Evolutionary conservation across 2,329 filamentous ascomycete species (phyloP), one percentile per base, ranked within the genome.

Genomic region (Claviceps pazoutovae): DNA sequence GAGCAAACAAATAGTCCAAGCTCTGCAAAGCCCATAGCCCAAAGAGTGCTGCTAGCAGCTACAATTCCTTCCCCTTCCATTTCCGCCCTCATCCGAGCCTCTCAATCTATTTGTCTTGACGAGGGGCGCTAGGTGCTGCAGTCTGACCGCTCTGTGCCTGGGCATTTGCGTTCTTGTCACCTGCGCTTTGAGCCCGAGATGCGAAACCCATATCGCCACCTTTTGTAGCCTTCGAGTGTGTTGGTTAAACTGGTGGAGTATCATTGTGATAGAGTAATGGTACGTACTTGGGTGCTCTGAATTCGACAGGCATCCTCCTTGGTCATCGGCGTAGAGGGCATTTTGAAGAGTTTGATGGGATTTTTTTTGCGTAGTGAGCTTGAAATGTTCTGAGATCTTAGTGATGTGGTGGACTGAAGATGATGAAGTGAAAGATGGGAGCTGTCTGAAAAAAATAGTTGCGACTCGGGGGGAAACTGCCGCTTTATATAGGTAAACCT

Each of bases 111-210:
- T 30, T 19, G 19, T 2, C 2, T 19, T 19, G 19, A 19, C 19
- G 19, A 19, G 19, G 19, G 19, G 19, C 19, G 19, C 2, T 3
- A 19, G 19, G 19, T 19, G 19, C 2, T 19, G 8, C 9, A 34
- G 30, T 4, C 30, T 34, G 30, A 9, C 30, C 9, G 30, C 8
- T 34, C 0, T 34, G 8, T 34, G 21, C 19, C 42, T 44, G 42
- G 19, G 19, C 42, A 4, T 23, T 44, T 11, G 16, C 30, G 17
- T 46, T 30, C 2, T 62, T 62, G 36, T 21, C 34, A 16, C 3
- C 46, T 5, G 7, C 34, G 30, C n/a, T 8, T 16, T 39, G 34
- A 11, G 34, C 19, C 13, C 13, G 34, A 48, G 46, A 13, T 4
- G 46, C 17, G 5, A 39, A 48, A 13, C 17, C 26, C 17, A 23